Percentiles rank a stretch among this genome's conserved stretches.
These are phyloP conservation scores for Buddleja alternifolia DNA, from an alignment of 257 asterid species.

Conservation along the genomic window DNA sequence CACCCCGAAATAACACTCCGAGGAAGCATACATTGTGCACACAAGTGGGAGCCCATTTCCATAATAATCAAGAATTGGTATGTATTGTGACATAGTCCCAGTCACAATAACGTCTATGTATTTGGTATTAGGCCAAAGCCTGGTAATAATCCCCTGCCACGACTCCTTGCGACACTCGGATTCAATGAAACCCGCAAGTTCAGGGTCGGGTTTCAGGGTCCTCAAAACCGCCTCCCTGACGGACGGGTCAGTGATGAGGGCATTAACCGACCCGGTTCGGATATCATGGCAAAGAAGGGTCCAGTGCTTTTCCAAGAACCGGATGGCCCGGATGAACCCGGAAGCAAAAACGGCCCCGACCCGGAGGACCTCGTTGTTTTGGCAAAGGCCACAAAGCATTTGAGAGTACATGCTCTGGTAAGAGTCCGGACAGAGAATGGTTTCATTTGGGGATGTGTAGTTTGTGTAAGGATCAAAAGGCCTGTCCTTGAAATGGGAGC, in stretches of 20 bases:
- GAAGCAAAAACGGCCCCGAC: constrained; percentile 82
- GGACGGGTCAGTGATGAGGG: constrained; percentile 44
- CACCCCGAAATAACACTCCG: constrained; percentile 72
- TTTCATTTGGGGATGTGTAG: constrained; percentile 71
- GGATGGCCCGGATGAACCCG: constrained; percentile 66
- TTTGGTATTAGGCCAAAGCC: constrained; percentile 71
- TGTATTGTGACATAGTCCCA: constrained; percentile 78
- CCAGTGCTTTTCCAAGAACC: constrained; percentile 64
- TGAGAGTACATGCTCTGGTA: constrained; percentile 76
- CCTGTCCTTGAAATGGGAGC: constrained; percentile 59
- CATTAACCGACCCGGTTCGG: constrained; percentile 47
- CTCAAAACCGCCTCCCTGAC: constrained; percentile 55
- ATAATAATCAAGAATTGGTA: constrained; percentile 63
- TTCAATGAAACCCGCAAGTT: constrained; percentile 56
- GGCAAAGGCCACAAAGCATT: constrained; percentile 67
- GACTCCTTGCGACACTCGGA: constrained; percentile 48
- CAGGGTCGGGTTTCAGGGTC: constrained; percentile 51
- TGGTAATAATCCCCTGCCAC: constrained; percentile 63
- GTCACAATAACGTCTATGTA: constrained; percentile 74
- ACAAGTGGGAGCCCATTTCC: constrained; percentile 65
- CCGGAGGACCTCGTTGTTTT: constrained; percentile 57
- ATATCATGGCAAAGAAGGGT: constrained; percentile 50
- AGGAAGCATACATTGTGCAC: constrained; percentile 76
- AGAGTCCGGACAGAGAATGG: constrained; percentile 65
- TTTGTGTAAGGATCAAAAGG: constrained; percentile 70